Base-by-base conservation (phyloP, 2,329 filamentous ascomycete genomes). In the Pyricularia sp. region DNA sequence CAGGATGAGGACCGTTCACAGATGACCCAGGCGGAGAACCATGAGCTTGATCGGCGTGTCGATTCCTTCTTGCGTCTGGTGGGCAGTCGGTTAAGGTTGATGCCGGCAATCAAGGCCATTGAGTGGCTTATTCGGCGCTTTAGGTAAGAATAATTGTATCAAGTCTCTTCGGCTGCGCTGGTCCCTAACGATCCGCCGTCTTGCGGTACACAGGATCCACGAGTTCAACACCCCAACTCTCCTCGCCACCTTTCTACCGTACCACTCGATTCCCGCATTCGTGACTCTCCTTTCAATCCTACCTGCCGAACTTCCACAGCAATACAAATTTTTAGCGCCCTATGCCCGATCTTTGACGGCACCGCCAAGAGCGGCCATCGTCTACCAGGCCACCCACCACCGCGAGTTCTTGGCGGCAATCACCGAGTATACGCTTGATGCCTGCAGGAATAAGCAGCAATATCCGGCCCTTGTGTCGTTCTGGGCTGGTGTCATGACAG, bases 81-180 rank as follows among this genome's bases (percentile, higher is more conserved):
- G 12, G 91, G 92, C 26, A 88, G 89, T 30, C 87, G 91, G 59
- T 78, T 99, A 72, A 84, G 94, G 71, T 83, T 99, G 36, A 93
- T 90, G 81, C 94, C 95, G 59, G 93, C 92, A 0, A 87, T 97
- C 68, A 97, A 96, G 80, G 89, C 94, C 20, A 84, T 98, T 55
- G 96, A 99, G 81, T 99, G 95, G 95, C 85, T 99, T 65, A 86
- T 99, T 68, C 85, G 95, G 75, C 86, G 94, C 75, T 99, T 98
- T 76, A 88, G 90, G 93, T 96, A 82, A 71, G 33, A 84, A 31
- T 30, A 7, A 28, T 17, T 28, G 12, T 14, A 26, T n/a, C 5
- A 7, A n/a, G 4, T 50, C 17, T 4, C n/a, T n/a, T 65, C 59
- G 68, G 70, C 70, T 73, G 69, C 28, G 42, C 20, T 50, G 50